Evolutionary conservation across 805 yeast species (phyloP), one percentile per base, ranked within the genome.

Genomic region (Saccharomycopsis vini): DNA sequence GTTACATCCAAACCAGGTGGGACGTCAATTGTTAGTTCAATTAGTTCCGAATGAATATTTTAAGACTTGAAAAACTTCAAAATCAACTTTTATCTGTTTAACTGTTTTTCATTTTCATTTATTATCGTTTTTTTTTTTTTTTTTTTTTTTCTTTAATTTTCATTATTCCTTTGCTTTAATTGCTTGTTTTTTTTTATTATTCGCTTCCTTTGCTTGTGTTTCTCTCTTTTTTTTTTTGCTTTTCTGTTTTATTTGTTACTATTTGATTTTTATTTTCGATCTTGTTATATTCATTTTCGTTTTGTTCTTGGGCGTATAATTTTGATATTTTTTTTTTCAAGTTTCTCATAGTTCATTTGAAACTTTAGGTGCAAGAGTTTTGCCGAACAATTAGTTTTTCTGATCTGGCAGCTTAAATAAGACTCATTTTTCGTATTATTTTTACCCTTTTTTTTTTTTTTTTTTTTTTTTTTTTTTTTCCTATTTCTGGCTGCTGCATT

Each of bases 1-100:
- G 66, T 81, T 85, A 16, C 87, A 85, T 54, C 94, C 94, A 0
- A 61, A 61, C 44, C 68, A 72, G 10, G 61, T 69, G 2, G 85
- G 79, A 2, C 64, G 83, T 48, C 92, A 83, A 56, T 56, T 83
- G 42, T 59, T 82, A 1, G 64, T 77, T 19, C 43, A 44, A 16
- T 39, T 47, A 13, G 42, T 41, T 16, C 44, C 45, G 10, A 47
- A 47, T 39, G 50, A 44, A 16, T 43, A 34, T 23, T 46, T 28
- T 32, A 42, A 44, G 22, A n/a, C 6, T 30, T 30, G 9, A 9
- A 5, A 24, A 24, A n/a, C n/a, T n/a, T n/a, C 28, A 7, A 10
- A 7, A 10, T 10, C 10, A 24, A 24, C 10, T 7, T 24, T 10
- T 24, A 24, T 10, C 10, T 24, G 28, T 10, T 24, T 7, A 6